These are phyloP conservation scores for Saksenaea oblongispora DNA, from an alignment of 371 early-diverging fungal genomes.

Conservation along the genomic window DNA sequence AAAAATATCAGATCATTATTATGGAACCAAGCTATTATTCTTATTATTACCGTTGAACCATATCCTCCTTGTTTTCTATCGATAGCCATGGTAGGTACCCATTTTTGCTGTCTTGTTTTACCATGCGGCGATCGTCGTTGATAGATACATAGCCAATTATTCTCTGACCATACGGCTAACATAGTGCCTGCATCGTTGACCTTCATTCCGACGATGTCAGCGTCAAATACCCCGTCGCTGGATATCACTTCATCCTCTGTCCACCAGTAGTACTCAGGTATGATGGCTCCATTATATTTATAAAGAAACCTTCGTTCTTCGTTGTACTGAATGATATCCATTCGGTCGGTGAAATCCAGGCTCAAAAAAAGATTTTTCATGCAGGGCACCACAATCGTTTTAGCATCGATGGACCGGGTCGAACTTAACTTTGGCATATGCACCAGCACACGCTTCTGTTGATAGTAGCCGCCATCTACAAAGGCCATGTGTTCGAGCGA, in stretches of 20 bases:
- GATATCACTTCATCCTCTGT: constrained; percentile 4
- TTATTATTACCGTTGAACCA: not conserved
- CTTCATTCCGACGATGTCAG: constrained; percentile 28
- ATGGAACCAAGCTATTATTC: not conserved
- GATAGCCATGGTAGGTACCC: not conserved
- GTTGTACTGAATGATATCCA: constrained; percentile 26
- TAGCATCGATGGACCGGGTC: constrained; percentile 27
- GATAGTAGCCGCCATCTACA: constrained; percentile 36
- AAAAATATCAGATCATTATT: not conserved
- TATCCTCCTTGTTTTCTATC: not conserved
- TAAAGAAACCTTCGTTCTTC: constrained; percentile 25
- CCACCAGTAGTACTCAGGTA: constrained; percentile 33
- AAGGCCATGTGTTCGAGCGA: constrained; percentile 33
- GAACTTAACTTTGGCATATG: constrained; percentile 28
- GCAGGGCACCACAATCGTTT: constrained; percentile 33
- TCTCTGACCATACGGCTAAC: constrained; percentile 44
- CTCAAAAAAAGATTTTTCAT: constrained; percentile 38
- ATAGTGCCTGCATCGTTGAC: constrained; percentile 27
- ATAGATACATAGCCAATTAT: constrained; percentile 29
- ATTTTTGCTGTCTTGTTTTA: not conserved
- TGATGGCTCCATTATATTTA: constrained; percentile 11
- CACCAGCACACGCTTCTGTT: constrained; percentile 33
- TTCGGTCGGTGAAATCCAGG: constrained; percentile 30
- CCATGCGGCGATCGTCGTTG: constrained; percentile 10
- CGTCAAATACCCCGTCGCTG: constrained; percentile 11